Evolutionary conservation across 2,329 filamentous ascomycete genomes (phyloP), one percentile per base, ranked within the genome.

Genomic region (Claviceps monticola): DNA sequence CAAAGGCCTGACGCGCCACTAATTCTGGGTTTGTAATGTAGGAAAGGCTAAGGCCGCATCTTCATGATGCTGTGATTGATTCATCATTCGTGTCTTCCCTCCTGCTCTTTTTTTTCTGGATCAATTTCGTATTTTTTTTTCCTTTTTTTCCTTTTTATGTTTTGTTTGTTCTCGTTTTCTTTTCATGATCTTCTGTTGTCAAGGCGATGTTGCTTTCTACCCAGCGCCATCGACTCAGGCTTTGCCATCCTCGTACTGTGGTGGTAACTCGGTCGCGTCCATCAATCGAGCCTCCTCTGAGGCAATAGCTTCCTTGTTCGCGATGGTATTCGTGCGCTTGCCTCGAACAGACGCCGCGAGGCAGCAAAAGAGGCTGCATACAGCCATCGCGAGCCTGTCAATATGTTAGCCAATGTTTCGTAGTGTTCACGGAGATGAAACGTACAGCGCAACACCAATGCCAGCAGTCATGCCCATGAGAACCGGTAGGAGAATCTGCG

Each of bases 381-480:
- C 64, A 53, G 82, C 68, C 75, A 88, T 83, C 51, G 81, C 83
- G 46, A 87, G 62, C 42, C 74, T 78, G 51, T 45, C 14, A 26
- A 45, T 17, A 16, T 17, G 57, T 71, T 58, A 70, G 68, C 26
- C n/a, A 41, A 29, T 29, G 6, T 3, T 29, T 6, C 5, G 19
- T 11, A 29, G 29, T 29, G 8, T 29, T 4, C 9, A 11, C 3
- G 9, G 8, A 29, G 29, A 29, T 29, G 3, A 4, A 37, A 71
- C 74, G 63, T 71, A 78, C 74, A 86, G 64, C 65, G 83, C 84
- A 56, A 83, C 80, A 34, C 74, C 73, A 51, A 87, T 75, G 61
- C 84, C 85, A 45, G 82, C 81, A 23, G 80, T 74, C 56, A 88
- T 74, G 53, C 85, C 85, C 56, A 87, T 74, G 50, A 84, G 68